These are phyloP conservation scores for Trypanosoma vivax DNA, from an alignment of 208 protist genomes.

Conservation along the genomic window DNA sequence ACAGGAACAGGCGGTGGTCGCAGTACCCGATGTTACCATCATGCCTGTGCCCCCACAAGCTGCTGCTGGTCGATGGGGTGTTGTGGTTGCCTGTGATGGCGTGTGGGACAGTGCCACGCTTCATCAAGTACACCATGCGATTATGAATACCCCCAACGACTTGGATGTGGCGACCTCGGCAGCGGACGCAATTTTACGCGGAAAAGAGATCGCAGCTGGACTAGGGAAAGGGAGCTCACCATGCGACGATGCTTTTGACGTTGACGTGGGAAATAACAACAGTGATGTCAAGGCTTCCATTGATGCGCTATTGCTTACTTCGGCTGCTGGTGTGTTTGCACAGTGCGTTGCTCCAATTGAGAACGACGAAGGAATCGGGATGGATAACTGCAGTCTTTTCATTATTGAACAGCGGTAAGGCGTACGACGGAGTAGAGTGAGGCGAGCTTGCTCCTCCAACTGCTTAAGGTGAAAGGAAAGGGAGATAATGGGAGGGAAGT, in stretches of 20 bases:
- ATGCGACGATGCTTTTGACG: background rate
- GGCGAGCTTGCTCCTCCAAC: no score
- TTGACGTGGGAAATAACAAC: background rate
- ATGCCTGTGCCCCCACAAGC: constrained; percentile 31
- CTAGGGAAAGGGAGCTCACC: background rate
- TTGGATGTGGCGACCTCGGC: constrained; percentile 46
- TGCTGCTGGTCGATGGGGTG: constrained; percentile 37
- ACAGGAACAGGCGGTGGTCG: constrained; percentile 60
- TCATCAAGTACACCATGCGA: constrained; percentile 69
- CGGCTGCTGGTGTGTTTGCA: constrained; percentile 60
- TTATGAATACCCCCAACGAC: constrained; percentile 64
- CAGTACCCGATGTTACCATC: constrained; percentile 61
- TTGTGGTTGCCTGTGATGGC: constrained; percentile 78
- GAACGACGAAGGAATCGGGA: constrained; percentile 69
- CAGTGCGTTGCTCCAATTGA: constrained; percentile 65
- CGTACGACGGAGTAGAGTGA: no score
- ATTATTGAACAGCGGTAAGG: constrained; percentile 42
- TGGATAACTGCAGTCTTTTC: constrained; percentile 77
- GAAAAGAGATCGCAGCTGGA: constrained; percentile 24
- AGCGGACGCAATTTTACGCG: constrained; percentile 39
- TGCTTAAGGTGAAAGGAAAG: no score
- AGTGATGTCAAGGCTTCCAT: constrained; percentile 8
- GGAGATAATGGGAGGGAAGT: no score
- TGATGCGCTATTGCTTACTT: constrained; percentile 46
- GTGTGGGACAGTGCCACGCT: constrained; percentile 76